These are phyloP conservation scores for Purshia tridentata DNA, from an alignment of 306 rosid species.

Conservation along the genomic window DNA sequence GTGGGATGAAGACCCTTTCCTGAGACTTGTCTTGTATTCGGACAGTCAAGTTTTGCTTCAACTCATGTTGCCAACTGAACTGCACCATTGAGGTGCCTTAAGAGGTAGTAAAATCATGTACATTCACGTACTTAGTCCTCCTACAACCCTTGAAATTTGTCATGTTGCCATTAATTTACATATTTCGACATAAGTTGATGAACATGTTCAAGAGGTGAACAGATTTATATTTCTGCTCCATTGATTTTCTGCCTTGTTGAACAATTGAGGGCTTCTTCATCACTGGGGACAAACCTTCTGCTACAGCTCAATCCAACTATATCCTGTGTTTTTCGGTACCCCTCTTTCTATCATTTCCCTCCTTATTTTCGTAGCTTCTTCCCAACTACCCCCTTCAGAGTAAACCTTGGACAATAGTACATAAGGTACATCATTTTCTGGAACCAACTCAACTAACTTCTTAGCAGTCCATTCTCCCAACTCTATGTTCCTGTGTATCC, in stretches of 20 bases:
- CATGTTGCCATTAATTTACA: too few species aligned
- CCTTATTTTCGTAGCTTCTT: conserved; percentile 46
- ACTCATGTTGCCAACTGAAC: background rate
- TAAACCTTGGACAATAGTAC: conserved; percentile 44
- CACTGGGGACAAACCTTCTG: background rate
- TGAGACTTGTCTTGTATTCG: background rate
- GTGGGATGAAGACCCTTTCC: background rate
- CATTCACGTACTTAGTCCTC: too few species aligned
- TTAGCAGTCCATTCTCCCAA: conserved; percentile 51
- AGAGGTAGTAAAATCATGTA: background rate
- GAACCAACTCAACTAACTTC: conserved; percentile 40
- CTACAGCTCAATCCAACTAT: conserved; percentile 49
- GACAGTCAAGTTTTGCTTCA: background rate
- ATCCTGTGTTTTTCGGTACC: conserved; percentile 39
- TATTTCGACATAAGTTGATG: too few species aligned
- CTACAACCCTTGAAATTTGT: too few species aligned
- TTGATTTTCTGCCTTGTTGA: background rate
- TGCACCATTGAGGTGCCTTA: background rate
- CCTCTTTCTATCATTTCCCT: conserved; percentile 34
- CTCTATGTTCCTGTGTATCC: conserved; percentile 46
- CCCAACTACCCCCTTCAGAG: conserved; percentile 53
- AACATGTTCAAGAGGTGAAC: too few species aligned
- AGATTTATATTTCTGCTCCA: background rate
- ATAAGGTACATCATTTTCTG: conserved; percentile 39
- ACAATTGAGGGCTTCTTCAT: background rate